A percentile compares a stretch with the other conserved stretches of the same genome.
Conservation (phyloP, 352 stramenopile genomes). For the Elongisporangium undulatum region DNA sequence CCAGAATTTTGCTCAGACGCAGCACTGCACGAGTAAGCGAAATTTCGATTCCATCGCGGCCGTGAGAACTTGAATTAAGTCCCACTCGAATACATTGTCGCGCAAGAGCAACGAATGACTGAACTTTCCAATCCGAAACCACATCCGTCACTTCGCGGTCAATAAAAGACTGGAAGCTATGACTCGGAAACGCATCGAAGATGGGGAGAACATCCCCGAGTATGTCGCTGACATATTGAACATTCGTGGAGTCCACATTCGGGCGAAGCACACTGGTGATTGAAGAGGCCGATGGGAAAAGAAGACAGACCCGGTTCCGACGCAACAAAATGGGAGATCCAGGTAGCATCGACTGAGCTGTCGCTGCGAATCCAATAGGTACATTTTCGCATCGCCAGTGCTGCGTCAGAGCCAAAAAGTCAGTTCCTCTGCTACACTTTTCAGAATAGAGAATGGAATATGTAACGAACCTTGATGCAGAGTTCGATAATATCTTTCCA, state of each 20-base stretch:
- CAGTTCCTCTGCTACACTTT: not conserved
- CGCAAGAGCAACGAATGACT: conserved; percentile 63
- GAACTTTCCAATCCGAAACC: conserved; percentile 52
- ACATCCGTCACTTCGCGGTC: conserved; percentile 58
- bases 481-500: conserved; percentile 66
- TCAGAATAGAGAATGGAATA: not conserved
- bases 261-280: conserved; percentile 48
- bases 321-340: conserved; percentile 61
- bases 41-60: conserved; percentile 27
- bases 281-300: conserved; percentile 49
- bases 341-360: conserved; percentile 35
- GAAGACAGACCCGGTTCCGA: conserved; percentile 59
- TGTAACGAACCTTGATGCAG: conserved; percentile 41
- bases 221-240: conserved; percentile 48
- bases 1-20: conserved; percentile 53
- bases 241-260: conserved; percentile 17
- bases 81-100: conserved; percentile 56
- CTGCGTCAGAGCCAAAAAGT: not conserved
- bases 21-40: conserved; percentile 47
- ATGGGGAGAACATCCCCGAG: conserved; percentile 50
- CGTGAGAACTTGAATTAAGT: conserved; percentile 8
- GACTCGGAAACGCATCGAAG: conserved; percentile 61
- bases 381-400: conserved; percentile 68
- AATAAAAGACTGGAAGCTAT: conserved; percentile 53
- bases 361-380: conserved; percentile 56